Conservation (phyloP, 108 stramenopile species). For the Cyclotella atomus region DNA sequence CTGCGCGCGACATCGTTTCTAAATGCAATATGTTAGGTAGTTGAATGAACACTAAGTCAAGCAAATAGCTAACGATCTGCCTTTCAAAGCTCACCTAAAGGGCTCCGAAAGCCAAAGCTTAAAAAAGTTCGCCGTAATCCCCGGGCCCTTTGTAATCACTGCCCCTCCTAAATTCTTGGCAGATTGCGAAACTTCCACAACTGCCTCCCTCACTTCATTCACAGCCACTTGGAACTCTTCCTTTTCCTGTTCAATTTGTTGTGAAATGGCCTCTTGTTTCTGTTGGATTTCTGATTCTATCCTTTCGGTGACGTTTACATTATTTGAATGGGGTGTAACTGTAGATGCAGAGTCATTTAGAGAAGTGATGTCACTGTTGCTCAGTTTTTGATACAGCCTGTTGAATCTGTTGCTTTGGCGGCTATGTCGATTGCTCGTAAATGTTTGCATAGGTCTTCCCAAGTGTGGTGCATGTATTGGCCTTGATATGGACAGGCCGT, state of each 20-base stretch:
- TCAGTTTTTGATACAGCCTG: constrained; percentile 1
- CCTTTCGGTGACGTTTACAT: constrained; percentile 11
- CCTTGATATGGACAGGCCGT: background rate
- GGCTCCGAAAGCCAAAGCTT: constrained; percentile 24
- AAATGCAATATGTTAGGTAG: background rate
- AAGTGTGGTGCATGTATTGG: background rate
- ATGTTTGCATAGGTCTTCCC: background rate
- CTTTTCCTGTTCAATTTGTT: constrained; percentile 39
- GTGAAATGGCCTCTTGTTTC: constrained; percentile 27
- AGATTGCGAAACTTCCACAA: constrained; percentile 39
- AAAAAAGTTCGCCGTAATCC: constrained; percentile 34
- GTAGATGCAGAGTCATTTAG: background rate
- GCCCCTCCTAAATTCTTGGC: constrained; percentile 40
- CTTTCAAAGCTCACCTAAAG: constrained; percentile 32
- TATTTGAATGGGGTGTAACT: background rate
- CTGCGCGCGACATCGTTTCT: constrained; percentile 65
- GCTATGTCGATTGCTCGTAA: too few species aligned
- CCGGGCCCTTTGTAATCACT: constrained; percentile 23
- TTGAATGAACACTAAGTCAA: background rate
- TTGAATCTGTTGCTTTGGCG: too few species aligned
- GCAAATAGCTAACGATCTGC: background rate
- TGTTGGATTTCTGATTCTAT: constrained; percentile 35
- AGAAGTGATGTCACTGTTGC: constrained; percentile 10
- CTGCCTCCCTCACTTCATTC: constrained; percentile 55
- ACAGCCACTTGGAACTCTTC: constrained; percentile 50